Conservation (phyloP, 2,329 filamentous ascomycete genomes). For the Parasarocladium wereldwijsianum region DNA sequence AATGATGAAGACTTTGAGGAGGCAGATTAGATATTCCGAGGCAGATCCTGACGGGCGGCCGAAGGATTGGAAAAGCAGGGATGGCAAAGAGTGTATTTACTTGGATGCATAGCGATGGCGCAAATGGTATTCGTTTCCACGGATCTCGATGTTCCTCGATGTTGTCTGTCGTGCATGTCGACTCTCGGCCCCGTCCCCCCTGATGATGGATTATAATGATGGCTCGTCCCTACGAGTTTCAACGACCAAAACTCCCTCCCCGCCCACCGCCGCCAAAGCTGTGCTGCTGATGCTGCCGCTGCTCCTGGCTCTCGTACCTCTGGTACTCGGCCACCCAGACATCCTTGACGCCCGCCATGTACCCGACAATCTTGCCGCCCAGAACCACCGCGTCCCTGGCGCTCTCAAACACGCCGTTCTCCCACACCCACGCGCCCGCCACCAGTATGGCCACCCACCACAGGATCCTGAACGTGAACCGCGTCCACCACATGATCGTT, state of each 20-base stretch:
- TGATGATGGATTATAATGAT: not conserved
- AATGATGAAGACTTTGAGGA: constrained; percentile 39
- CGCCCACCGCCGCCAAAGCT: constrained; percentile 9
- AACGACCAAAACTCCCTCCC: constrained; percentile 3
- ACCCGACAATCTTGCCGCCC: constrained; percentile 27
- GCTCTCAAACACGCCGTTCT: constrained; percentile 51
- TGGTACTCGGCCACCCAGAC: constrained; percentile 44
- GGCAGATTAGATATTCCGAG: constrained; percentile 21
- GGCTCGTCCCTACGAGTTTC: not conserved
- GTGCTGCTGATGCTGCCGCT: constrained; percentile 1
- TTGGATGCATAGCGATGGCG: constrained; percentile 28
- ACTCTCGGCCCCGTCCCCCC: not conserved
- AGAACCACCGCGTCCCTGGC: constrained; percentile 39
- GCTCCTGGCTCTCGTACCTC: constrained; percentile 35
- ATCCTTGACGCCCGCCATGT: constrained; percentile 31
- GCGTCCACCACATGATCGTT: constrained; percentile 62
- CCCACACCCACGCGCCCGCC: constrained; percentile 41
- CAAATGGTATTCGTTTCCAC: no score
- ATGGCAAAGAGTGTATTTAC: constrained; percentile 3
- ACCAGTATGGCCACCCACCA: constrained; percentile 49
- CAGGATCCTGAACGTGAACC: constrained; percentile 44
- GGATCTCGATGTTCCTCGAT: constrained; percentile 3
- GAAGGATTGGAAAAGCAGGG: constrained; percentile 2
- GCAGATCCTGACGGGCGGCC: constrained; percentile 7
- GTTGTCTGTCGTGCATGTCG: constrained; percentile 1